These are phyloP conservation scores for Phaeophleospora eucalypticola DNA, from an alignment of 2,329 filamentous ascomycete species.

Conservation along the genomic window DNA sequence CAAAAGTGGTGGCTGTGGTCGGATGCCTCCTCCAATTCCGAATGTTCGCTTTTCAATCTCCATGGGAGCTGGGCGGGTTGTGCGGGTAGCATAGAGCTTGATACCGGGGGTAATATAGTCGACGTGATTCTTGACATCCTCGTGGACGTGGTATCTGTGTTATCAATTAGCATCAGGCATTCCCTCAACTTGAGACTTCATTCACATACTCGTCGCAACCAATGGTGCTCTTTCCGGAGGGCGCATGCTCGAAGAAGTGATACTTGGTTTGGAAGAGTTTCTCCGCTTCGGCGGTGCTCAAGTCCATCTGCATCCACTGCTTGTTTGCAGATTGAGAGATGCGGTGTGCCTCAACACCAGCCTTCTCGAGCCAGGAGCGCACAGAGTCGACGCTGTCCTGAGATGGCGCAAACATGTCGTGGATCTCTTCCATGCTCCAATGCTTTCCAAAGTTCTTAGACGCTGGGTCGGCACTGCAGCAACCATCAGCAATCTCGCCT, in stretches of 20 bases:
- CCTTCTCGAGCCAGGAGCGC: constrained; percentile 36
- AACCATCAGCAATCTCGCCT: background rate
- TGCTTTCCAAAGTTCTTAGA: constrained; percentile 39
- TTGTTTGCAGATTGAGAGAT: constrained; percentile 33
- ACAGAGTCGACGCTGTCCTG: constrained; percentile 34
- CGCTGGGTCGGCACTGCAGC: constrained; percentile 13
- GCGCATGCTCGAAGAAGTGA: constrained; percentile 57
- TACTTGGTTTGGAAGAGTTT: constrained; percentile 46
- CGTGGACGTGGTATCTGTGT: constrained; percentile 42
- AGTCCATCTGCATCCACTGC: constrained; percentile 44
- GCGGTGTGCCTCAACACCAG: constrained; percentile 29
- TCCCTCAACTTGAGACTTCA: constrained; percentile 19
- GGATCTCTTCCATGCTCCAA: constrained; percentile 36
- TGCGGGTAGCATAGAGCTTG: constrained; percentile 36
- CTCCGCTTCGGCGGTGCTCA: constrained; percentile 37
- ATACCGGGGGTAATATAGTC: constrained; percentile 56
- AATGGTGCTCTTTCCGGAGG: constrained; percentile 42
- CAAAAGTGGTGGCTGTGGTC: constrained; percentile 14
- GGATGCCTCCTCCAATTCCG: constrained; percentile 11
- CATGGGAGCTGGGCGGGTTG: constrained; percentile 10
- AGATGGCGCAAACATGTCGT: constrained; percentile 41
- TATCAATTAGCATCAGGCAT: background rate
- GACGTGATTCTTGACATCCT: constrained; percentile 45
- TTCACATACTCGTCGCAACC: constrained; percentile 37
- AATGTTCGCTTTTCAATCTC: constrained; percentile 21